phyloP scores from a whole-genome alignment of 805 yeast genomes.

The Wickerhamomyces tratensis region DNA sequence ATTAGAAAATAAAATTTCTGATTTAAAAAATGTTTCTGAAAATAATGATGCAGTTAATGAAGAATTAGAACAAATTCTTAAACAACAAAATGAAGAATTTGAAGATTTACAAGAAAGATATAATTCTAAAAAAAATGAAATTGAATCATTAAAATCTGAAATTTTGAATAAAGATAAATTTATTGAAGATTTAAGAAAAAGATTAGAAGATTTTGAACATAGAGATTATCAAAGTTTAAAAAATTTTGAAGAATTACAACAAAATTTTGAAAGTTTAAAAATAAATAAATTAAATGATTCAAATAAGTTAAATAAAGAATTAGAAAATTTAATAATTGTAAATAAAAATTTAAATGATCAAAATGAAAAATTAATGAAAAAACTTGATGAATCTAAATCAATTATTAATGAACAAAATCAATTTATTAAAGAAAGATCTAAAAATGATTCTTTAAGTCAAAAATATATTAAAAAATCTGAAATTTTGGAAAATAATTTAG shows the following conservation, averaged over 20 bases:
- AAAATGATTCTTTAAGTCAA: conserved; percentile 17
- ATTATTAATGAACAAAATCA: conserved; percentile 5
- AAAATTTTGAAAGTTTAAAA: too few relatives aligned
- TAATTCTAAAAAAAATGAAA: not conserved
- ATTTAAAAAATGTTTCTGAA: not conserved
- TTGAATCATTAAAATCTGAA: not conserved
- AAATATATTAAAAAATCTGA: conserved; percentile 13
- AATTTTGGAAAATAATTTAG: conserved; percentile 16
- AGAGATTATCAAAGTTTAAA: not conserved
- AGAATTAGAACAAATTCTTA: not conserved
- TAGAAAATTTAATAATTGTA: conserved; percentile 5
- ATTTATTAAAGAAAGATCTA: conserved; percentile 1
- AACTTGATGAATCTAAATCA: conserved; percentile 11
- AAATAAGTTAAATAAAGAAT: conserved; percentile 4
- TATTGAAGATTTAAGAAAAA: not conserved
- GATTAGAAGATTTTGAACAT: not conserved
- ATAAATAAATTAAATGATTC: not conserved
- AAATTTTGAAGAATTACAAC: not conserved
- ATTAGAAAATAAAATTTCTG: conserved; percentile 3
- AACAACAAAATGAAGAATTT: not conserved
- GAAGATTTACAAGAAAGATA: not conserved
- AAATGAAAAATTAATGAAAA: conserved; percentile 6
- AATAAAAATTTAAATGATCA: conserved; percentile 1
- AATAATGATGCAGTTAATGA: not conserved
- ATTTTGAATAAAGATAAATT: not conserved